Evolutionary conservation across 805 yeast species (phyloP).

Genomic region (Middelhovenomyces tepae): DNA sequence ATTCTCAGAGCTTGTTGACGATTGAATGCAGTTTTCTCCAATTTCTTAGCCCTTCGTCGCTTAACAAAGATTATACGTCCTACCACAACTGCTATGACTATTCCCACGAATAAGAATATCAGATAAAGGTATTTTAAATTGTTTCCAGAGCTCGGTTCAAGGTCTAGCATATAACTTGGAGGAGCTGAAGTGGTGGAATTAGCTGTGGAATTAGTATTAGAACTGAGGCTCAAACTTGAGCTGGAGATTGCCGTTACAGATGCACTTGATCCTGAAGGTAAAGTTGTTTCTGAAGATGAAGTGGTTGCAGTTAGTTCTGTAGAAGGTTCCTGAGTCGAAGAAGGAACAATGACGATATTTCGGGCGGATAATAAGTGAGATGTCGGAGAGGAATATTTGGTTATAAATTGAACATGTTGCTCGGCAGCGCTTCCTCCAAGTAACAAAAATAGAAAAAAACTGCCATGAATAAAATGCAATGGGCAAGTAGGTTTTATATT

Average conservation of each 20-base stretch:
- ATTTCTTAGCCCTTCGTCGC: conserved; percentile 13
- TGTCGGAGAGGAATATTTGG: conserved; percentile 4
- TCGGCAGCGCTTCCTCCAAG: too few relatives aligned
- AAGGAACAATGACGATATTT: conserved; percentile 7
- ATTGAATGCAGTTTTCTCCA: conserved; percentile 9
- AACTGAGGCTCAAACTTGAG: too few relatives aligned
- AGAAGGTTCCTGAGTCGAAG: conserved; percentile 2
- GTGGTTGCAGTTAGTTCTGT: conserved; percentile 1
- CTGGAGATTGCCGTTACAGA: too few relatives aligned
- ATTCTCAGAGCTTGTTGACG: conserved; percentile 16
- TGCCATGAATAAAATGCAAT: too few relatives aligned
- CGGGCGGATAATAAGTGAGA: conserved; percentile 5
- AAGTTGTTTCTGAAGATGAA: too few relatives aligned
- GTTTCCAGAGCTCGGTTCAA: conserved; percentile 11
- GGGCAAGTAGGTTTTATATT: too few relatives aligned
- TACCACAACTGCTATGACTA: conserved; percentile 13
- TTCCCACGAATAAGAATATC: conserved; percentile 16
- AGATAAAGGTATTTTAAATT: conserved; percentile 16
- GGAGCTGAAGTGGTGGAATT: conserved; percentile 5
- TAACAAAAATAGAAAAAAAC: too few relatives aligned
- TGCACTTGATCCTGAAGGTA: too few relatives aligned
- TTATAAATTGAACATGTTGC: too few relatives aligned
- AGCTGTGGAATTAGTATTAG: too few relatives aligned
- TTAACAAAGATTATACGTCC: conserved; percentile 13
- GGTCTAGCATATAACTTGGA: conserved; percentile 10